These are phyloP conservation scores for Zygoascus meyerae DNA, from an alignment of 1,139 yeast genomes.

Conservation along the genomic window DNA sequence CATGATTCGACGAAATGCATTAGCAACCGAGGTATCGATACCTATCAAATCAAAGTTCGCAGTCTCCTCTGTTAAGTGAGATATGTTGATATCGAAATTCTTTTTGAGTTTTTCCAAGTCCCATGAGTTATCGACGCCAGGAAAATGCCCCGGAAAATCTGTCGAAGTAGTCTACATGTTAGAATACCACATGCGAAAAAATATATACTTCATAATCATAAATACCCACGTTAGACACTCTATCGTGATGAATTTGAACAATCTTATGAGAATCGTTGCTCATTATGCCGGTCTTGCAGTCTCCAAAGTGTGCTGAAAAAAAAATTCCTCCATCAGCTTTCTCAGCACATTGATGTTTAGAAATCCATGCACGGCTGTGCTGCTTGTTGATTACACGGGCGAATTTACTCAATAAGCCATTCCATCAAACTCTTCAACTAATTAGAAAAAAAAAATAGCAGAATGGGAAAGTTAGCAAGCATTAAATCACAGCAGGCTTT, in stretches of 20 bases:
- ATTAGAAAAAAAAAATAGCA: too few species aligned
- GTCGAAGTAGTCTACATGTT: slow-evolving; percentile 56
- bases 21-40: slow-evolving; percentile 86
- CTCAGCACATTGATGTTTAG: too few species aligned
- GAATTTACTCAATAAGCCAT: too few species aligned
- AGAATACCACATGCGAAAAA: neutral
- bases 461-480: slow-evolving; percentile 15
- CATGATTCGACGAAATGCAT: slow-evolving; percentile 97
- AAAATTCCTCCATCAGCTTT: neutral
- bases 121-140: slow-evolving; percentile 71
- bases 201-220: neutral
- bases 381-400: too few species aligned
- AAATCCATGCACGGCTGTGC: too few species aligned
- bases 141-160: slow-evolving; percentile 80
- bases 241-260: slow-evolving; percentile 83
- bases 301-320: neutral
- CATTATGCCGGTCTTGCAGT: neutral
- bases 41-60: slow-evolving; percentile 85
- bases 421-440: neutral
- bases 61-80: slow-evolving; percentile 53
- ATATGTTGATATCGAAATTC: slow-evolving; percentile 63
- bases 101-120: slow-evolving; percentile 70
- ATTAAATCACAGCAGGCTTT: slow-evolving; percentile 18
- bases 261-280: slow-evolving; percentile 41
- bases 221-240: slow-evolving; percentile 63